Base-by-base conservation (phyloP, 768 basidiomycete species). In the Termitomyces sp. region DNA sequence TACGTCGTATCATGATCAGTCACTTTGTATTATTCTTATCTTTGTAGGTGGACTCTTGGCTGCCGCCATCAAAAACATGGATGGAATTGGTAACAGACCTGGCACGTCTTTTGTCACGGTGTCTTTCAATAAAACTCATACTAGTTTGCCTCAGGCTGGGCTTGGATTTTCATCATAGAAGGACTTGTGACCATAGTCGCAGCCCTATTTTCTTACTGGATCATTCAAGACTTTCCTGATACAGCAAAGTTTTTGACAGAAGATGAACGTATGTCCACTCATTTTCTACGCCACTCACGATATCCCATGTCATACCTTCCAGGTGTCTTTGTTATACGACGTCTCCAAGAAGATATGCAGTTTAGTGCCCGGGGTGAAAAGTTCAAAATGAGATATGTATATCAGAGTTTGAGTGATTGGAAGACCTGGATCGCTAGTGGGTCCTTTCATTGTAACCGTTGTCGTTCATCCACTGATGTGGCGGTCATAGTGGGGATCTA, bases 201-300 rank as follows among this genome's bases (percentile, higher is more conserved):
- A 44, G 82, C 82, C 9, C 51, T 82, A 8, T 75, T 75, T 3
- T 87, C 88, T 0, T 91, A 80, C 73, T 91, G 84, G 80, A 69
- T 92, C 49, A 79, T 93, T 22, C 80, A 87, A 63, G 89, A 91
- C 68, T 92, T 91, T 67, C 88, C 90, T 1, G 87, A 89, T 54
- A 83, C 78, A 0, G 87, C 89, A 1, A 84, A 76, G 58, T 92
- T 92, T 69, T 72, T 92, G 39, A 81, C 76, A 7, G 79, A 83
- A 34, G 68, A 76, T 32, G 90, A 92, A 67, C 77, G 85, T 80
- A 66, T 48, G 75, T 72, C 20, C 2, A 37, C 5, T 14, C 27
- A 8, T 37, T 36, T 39, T 26, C 31, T 9, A 49, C 18, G 12
- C 5, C 13, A 16, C 26, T 55, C 5, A 13, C 49, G 14, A 48